These are phyloP conservation scores for Bacidia rubella DNA, from an alignment of 495 filamentous ascomycete genomes.

Conservation along the genomic window DNA sequence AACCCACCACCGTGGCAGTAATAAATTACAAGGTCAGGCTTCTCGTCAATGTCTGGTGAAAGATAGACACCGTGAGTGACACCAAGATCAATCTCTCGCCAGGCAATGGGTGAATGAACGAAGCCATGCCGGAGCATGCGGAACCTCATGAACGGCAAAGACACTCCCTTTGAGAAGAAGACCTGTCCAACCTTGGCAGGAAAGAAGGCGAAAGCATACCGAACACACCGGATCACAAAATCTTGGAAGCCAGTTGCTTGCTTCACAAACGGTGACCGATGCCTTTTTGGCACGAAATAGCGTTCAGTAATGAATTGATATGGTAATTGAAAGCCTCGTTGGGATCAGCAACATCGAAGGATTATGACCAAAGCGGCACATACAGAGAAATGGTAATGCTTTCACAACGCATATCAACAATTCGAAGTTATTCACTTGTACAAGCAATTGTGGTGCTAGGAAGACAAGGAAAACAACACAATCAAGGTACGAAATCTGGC, in stretches of 20 bases:
- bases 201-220: slow-evolving; percentile 60
- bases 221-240: slow-evolving; percentile 56
- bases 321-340: slow-evolving; percentile 42
- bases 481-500: slow-evolving; percentile 56
- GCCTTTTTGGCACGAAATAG: slow-evolving; percentile 31
- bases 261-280: slow-evolving; percentile 47
- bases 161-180: slow-evolving; percentile 60
- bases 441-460: slow-evolving; percentile 49
- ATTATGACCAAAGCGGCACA: slow-evolving; percentile 11
- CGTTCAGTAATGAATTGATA: slow-evolving; percentile 42
- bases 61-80: slow-evolving; percentile 49
- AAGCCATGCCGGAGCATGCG: slow-evolving; percentile 60
- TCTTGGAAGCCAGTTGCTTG: slow-evolving; percentile 58
- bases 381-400: slow-evolving; percentile 60
- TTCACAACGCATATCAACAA: slow-evolving; percentile 41
- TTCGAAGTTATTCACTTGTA: slow-evolving; percentile 41
- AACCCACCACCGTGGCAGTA: slow-evolving; percentile 71
- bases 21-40: slow-evolving; percentile 57
- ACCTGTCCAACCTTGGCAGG: slow-evolving; percentile 51
- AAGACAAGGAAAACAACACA: slow-evolving; percentile 54
- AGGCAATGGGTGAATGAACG: slow-evolving; percentile 41
- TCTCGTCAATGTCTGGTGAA: slow-evolving; percentile 31
- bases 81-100: slow-evolving; percentile 37
- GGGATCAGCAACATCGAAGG: slow-evolving; percentile 1
- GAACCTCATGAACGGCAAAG: slow-evolving; percentile 58